phyloP scores from a whole-genome alignment of 2,329 filamentous ascomycete genomes.

The Verticillium klebahnii region DNA sequence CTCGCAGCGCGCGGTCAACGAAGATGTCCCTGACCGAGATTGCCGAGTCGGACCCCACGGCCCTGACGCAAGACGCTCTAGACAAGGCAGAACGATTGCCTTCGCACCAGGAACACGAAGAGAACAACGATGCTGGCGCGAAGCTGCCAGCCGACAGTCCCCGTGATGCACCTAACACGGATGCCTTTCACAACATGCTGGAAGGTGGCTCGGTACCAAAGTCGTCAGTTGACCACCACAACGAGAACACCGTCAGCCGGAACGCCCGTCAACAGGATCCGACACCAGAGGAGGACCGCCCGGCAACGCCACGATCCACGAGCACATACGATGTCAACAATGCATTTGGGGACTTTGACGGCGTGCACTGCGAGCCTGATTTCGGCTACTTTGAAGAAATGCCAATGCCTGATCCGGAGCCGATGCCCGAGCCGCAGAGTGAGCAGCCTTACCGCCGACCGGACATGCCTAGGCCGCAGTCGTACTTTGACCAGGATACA shows the following conservation, averaged over 20 bases:
- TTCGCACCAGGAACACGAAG: conserved; percentile 25
- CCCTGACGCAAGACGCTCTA: conserved; percentile 46
- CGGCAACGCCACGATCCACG: conserved; percentile 17
- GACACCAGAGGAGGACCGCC: conserved; percentile 12
- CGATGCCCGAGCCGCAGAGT: conserved; percentile 11
- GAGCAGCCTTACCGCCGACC: conserved; percentile 8
- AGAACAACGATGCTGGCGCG: conserved; percentile 10
- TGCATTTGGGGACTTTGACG: conserved; percentile 78
- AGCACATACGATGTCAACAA: conserved; percentile 51
- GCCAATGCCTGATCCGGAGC: conserved; percentile 14
- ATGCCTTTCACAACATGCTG: conserved; percentile 29
- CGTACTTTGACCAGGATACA: conserved; percentile 59
- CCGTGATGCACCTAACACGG: conserved; percentile 19
- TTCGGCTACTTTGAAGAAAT: conserved; percentile 16
- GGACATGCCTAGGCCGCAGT: conserved; percentile 40
- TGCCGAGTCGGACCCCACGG: conserved; percentile 49
- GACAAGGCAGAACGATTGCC: conserved; percentile 47
- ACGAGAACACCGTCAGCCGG: background rate
- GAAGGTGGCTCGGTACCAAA: conserved; percentile 12
- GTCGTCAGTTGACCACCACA: background rate
- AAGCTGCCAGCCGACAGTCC: background rate
- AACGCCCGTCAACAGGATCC: background rate
- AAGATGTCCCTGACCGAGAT: conserved; percentile 52
- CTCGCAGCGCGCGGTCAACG: conserved; percentile 44
- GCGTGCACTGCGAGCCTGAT: conserved; percentile 66